Base-by-base conservation (phyloP, 2,329 filamentous ascomycete species). In the Chrysoporthe cubensis region DNA sequence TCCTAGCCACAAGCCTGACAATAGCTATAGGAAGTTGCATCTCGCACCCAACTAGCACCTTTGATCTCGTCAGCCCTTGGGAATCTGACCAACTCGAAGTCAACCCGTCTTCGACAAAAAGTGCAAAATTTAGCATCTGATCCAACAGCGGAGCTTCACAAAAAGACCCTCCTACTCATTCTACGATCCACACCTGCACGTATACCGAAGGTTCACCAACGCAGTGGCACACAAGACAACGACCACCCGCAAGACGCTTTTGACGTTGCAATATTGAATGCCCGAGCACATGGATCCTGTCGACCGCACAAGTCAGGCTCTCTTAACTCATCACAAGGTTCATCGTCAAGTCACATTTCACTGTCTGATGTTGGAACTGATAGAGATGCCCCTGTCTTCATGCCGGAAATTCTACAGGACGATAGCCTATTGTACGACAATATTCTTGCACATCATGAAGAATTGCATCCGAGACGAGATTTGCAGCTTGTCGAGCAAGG, bases 11-110 rank as follows among this genome's bases (percentile, higher is more conserved):
- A 26, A 18, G 16, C 43, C 66, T 70, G 32, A 70, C 21, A 2
- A 32, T 5, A 37, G 7, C 14, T 34, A 4, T 13, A 70, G 68
- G 66, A 68, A 13, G 34, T 61, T n/a, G 44, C 64, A 4, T 18
- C 46, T 42, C 66, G 68, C 18, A 43, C 52, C 11, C 58, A 16
- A 4, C 32, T 70, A 42, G 56, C 61, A 26, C 52, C 65, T 32
- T 21, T 44, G 14, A 65, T 70, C 3, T 66, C 68, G 7, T 68
- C 66, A 46, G 58, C 66, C 7, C 59, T 70, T 2, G 66, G 58
- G 14, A 67, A 50, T 14, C 14, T 68, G 46, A 40, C 18, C 26
- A 65, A 52, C 44, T 59, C 65, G 21, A 40, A 59, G 34, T 65
- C 68, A 40, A 37, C 57, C 13, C 14, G 40, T 6, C 62, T 68